Evolutionary conservation across 1,284 basidiomycete species (phyloP).

Genomic region (Cronartium quercuum): DNA sequence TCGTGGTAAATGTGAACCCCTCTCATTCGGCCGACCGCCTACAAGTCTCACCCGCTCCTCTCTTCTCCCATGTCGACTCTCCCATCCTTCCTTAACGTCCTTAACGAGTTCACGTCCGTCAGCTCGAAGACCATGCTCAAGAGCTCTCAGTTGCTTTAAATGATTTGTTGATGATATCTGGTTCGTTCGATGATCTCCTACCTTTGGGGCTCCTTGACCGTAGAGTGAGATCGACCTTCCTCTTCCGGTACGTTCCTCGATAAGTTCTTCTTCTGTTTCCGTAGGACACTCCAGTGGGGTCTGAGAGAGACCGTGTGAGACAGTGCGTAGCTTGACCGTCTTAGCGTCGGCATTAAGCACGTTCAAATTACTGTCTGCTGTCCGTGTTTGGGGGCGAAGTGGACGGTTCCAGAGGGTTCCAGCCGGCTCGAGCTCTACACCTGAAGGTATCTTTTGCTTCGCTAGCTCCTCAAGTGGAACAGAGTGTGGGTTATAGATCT

Average conservation of each 20-base stretch:
- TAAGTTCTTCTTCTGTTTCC: neutral
- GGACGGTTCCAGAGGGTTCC: neutral
- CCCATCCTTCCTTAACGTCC: conserved; percentile 19
- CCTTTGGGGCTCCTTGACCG: neutral
- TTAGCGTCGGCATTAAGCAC: neutral
- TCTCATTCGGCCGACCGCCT: neutral
- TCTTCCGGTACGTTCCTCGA: neutral
- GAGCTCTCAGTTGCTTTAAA: neutral
- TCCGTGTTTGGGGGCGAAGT: neutral
- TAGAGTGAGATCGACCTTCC: conserved; percentile 13
- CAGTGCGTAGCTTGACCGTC: neutral
- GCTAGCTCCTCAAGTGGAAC: conserved; percentile 18
- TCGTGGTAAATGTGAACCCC: neutral
- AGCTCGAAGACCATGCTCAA: neutral
- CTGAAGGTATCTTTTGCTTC: neutral
- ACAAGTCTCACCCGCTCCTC: conserved; percentile 5
- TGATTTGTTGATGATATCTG: neutral
- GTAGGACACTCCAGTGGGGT: neutral
- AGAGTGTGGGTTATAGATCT: conserved; percentile 28
- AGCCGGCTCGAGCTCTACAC: neutral
- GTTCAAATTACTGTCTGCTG: neutral
- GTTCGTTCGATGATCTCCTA: neutral
- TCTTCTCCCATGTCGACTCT: neutral
- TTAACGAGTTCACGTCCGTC: conserved; percentile 14
- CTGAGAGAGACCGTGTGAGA: neutral